A percentile compares a stretch with the other conserved stretches of the same genome.
phyloP scores from a whole-genome alignment of 805 yeast genomes.

The Wickerhamomyces alni region DNA sequence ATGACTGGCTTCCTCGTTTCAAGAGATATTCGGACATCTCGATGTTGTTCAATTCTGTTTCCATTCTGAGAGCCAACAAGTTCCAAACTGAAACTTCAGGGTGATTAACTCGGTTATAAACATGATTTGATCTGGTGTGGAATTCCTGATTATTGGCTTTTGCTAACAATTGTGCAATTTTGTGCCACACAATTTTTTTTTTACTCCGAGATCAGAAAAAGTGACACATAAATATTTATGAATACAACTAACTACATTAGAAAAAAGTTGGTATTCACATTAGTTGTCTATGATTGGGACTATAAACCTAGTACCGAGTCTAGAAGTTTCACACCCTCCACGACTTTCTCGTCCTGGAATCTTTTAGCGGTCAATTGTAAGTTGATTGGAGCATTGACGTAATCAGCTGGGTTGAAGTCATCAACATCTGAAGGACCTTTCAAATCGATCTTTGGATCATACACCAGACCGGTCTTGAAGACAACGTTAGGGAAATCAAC shows the following conservation, averaged over 20 bases:
- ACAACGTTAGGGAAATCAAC: conserved; percentile 66
- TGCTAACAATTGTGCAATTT: too few relatives aligned
- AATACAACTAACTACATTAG: not conserved
- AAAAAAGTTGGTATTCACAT: not conserved
- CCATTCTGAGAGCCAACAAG: too few relatives aligned
- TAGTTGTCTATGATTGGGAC: not conserved
- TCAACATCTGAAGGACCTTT: conserved; percentile 28
- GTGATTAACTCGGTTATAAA: too few relatives aligned
- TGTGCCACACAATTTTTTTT: too few relatives aligned
- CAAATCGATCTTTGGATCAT: conserved; percentile 48
- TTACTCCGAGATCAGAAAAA: too few relatives aligned
- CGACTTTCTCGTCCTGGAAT: conserved; percentile 43
- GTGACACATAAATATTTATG: too few relatives aligned
- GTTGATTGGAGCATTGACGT: conserved; percentile 40
- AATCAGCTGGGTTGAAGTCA: conserved; percentile 23
- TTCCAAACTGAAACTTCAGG: too few relatives aligned
- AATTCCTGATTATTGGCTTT: too few relatives aligned
- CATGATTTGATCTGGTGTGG: too few relatives aligned
- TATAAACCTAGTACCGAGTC: conserved; percentile 24
- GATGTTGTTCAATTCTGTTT: conserved; percentile 1
- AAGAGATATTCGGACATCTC: conserved; percentile 8
- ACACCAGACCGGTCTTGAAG: conserved; percentile 57
- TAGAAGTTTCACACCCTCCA: conserved; percentile 39
- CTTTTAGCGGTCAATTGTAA: conserved; percentile 45
- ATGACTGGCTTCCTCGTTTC: not conserved